A percentile compares a stretch with the other conserved stretches of the same genome.
These are phyloP conservation scores for Botrytis porri DNA, from an alignment of 2,329 filamentous ascomycete species.

Conservation along the genomic window DNA sequence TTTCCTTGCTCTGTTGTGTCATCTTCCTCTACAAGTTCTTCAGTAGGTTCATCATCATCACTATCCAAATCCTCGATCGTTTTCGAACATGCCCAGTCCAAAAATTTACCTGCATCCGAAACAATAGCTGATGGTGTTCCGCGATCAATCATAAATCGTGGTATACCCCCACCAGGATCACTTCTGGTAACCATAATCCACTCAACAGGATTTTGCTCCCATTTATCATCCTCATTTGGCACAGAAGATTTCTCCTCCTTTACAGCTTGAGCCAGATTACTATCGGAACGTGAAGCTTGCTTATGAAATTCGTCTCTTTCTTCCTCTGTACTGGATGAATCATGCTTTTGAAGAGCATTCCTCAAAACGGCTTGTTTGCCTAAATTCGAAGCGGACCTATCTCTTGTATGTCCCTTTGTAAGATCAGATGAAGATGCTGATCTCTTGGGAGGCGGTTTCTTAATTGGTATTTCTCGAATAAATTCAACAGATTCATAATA, in stretches of 20 bases:
- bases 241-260: conserved; percentile 40
- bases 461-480: conserved; percentile 74
- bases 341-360: conserved; percentile 39
- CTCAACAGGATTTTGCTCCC: conserved; percentile 62
- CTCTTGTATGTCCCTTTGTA: conserved; percentile 36
- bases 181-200: conserved; percentile 74
- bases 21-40: conserved; percentile 26
- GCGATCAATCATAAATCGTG: conserved; percentile 69
- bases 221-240: conserved; percentile 42
- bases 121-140: conserved; percentile 66
- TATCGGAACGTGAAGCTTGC: conserved; percentile 25
- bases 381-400: conserved; percentile 36
- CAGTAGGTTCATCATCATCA: conserved; percentile 26
- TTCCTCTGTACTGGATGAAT: conserved; percentile 21
- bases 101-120: conserved; percentile 63
- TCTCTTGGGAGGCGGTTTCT: conserved; percentile 41
- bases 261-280: conserved; percentile 28
- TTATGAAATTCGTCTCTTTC: not conserved
- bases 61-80: conserved; percentile 34
- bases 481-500: conserved; percentile 90
- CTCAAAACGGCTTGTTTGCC: conserved; percentile 46
- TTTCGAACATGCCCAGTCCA: conserved; percentile 61
- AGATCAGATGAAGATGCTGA: conserved; percentile 48
- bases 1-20: conserved; percentile 26
- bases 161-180: conserved; percentile 70